Evolutionary conservation across 345 rosid genomes (phyloP).

Genomic region (Gossypium anomalum): DNA sequence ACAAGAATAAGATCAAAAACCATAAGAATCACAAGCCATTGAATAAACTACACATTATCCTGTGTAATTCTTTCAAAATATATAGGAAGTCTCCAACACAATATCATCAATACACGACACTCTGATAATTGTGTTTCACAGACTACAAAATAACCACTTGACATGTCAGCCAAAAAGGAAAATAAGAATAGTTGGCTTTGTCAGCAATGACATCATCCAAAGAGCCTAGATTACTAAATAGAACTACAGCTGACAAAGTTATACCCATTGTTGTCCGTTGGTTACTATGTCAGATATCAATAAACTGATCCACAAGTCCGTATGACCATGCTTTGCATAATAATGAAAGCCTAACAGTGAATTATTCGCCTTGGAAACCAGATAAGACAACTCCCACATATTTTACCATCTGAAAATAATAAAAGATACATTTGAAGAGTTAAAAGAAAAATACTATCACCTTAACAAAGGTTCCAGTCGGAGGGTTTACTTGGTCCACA

Average conservation of each 20-base stretch:
- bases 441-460: slow-evolving; percentile 25
- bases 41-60: background rate
- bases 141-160: background rate
- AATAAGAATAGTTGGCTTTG: background rate
- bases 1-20: background rate
- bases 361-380: background rate
- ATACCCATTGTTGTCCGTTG: background rate
- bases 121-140: background rate
- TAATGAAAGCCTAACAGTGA: too few relatives aligned
- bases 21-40: background rate
- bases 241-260: background rate
- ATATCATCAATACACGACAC: background rate
- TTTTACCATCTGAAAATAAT: background rate
- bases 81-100: background rate
- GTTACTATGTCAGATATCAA: too few relatives aligned
- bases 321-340: too few relatives aligned
- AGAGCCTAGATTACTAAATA: background rate
- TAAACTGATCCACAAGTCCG: too few relatives aligned
- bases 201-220: background rate
- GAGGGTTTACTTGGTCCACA: slow-evolving; percentile 58
- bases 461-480: slow-evolving; percentile 80
- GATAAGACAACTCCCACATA: background rate
- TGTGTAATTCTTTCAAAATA: background rate
- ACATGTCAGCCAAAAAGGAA: slow-evolving; percentile 1
- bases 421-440: background rate